These are phyloP conservation scores for Bocquillonia castaneifolia DNA, from an alignment of 441 rosid species.

Conservation along the genomic window DNA sequence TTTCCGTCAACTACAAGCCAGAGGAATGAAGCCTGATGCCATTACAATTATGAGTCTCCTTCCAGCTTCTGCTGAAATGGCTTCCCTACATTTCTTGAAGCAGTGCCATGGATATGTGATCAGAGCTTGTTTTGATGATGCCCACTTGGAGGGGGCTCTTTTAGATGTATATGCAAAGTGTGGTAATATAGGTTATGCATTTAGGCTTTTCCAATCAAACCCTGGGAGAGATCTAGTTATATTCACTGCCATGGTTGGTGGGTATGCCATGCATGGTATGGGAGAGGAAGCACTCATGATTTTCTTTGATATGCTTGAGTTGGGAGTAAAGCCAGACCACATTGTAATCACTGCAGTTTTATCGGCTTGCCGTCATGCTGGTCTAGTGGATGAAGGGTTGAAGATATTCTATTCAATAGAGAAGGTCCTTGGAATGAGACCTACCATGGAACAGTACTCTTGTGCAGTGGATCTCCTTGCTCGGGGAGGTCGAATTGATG, in stretches of 20 bases:
- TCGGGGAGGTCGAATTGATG: conserved; percentile 62
- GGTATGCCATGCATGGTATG: conserved; percentile 79
- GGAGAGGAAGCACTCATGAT: conserved; percentile 65
- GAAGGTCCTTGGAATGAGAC: conserved; percentile 49
- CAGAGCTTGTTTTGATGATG: conserved; percentile 55
- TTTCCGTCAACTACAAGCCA: conserved; percentile 50
- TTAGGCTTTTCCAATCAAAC: conserved; percentile 48
- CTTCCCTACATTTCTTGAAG: conserved; percentile 51
- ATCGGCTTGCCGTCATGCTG: conserved; percentile 82
- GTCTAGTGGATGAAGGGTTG: conserved; percentile 64
- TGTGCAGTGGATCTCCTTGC: conserved; percentile 82
- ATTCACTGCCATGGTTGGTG: conserved; percentile 74
- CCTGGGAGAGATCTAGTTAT: conserved; percentile 58
- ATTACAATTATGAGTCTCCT: conserved; percentile 71
- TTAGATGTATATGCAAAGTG: conserved; percentile 77
- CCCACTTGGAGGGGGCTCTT: conserved; percentile 54
- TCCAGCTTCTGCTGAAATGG: conserved; percentile 55
- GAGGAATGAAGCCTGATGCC: conserved; percentile 64
- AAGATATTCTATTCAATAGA: conserved; percentile 52
- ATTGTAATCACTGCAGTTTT: conserved; percentile 60
- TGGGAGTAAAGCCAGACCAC: conserved; percentile 64
- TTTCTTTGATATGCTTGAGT: conserved; percentile 53
- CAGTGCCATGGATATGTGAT: conserved; percentile 69
- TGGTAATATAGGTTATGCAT: conserved; percentile 55
- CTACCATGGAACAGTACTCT: conserved; percentile 69